These are phyloP conservation scores for Arthroderma uncinatum DNA, from an alignment of 2,329 filamentous ascomycete species.

Conservation along the genomic window DNA sequence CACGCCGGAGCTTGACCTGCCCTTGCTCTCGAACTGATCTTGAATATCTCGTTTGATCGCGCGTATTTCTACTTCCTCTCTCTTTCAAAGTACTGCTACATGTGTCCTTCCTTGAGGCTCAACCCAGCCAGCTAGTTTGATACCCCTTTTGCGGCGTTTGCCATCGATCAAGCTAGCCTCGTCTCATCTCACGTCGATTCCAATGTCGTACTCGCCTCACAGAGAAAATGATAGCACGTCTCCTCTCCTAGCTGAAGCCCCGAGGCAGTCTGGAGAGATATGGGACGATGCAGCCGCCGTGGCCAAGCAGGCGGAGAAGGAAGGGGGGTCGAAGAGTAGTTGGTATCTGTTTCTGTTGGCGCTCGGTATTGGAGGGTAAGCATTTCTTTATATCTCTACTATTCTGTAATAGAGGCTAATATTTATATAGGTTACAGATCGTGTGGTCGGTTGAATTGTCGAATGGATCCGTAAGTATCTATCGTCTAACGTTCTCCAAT, in stretches of 20 bases:
- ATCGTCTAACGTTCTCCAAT: not conserved
- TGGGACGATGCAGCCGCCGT: conserved; percentile 15
- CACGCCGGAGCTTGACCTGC: no score
- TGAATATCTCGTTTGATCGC: no score
- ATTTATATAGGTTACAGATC: conserved; percentile 59
- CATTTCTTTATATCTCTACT: conserved; percentile 11
- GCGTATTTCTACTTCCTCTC: not conserved
- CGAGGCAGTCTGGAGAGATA: conserved; percentile 16
- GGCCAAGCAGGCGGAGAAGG: conserved; percentile 36
- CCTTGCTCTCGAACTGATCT: no score
- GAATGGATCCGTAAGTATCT: conserved; percentile 59
- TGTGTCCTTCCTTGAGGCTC: not conserved
- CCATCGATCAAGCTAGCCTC: not conserved
- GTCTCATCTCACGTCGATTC: not conserved
- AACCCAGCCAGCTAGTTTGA: not conserved
- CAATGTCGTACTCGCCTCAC: not conserved
- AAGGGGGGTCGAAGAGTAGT: conserved; percentile 58
- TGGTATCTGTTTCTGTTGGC: conserved; percentile 83
- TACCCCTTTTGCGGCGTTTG: not conserved
- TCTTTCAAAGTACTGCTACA: not conserved
- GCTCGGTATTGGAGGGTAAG: conserved; percentile 64
- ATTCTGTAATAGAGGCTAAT: conserved; percentile 1
- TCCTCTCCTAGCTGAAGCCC: conserved; percentile 11
- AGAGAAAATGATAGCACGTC: conserved; percentile 13
- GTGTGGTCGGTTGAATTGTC: conserved; percentile 94